phyloP scores from a whole-genome alignment of 2,329 filamentous ascomycete genomes.

The Cladosporium phlei region DNA sequence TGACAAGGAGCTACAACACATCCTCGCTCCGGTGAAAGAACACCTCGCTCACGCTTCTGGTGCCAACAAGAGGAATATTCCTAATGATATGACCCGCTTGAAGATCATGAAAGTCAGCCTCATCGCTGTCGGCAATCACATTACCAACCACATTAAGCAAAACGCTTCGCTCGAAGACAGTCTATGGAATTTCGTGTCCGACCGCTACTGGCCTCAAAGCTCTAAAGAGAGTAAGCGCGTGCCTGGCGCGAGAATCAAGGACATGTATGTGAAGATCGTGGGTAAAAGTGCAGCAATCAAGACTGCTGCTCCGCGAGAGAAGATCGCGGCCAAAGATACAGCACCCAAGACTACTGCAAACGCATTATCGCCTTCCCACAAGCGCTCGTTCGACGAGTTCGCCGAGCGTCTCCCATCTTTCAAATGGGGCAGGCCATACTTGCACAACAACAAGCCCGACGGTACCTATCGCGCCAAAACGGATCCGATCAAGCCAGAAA shows the following conservation, averaged over 20 bases:
- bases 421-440: too few species aligned
- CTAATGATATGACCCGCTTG: slow-evolving; percentile 57
- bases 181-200: slow-evolving; percentile 33
- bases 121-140: slow-evolving; percentile 58
- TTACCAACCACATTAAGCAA: slow-evolving; percentile 40
- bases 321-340: too few species aligned
- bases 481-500: too few species aligned
- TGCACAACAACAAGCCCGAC: too few species aligned
- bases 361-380: too few species aligned
- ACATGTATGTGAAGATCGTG: slow-evolving; percentile 34
- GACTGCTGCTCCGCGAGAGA: background rate
- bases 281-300: background rate
- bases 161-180: slow-evolving; percentile 25
- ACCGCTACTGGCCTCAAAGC: slow-evolving; percentile 34
- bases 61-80: slow-evolving; percentile 59
- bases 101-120: slow-evolving; percentile 58
- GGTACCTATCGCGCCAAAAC: too few species aligned
- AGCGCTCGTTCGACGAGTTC: too few species aligned
- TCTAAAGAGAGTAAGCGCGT: slow-evolving; percentile 31
- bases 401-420: too few species aligned
- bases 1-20: slow-evolving; percentile 37
- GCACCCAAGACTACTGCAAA: too few species aligned
- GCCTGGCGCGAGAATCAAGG: slow-evolving; percentile 31
- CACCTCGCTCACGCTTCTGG: slow-evolving; percentile 57
- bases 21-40: slow-evolving; percentile 50